Evolutionary conservation across 148 eudicot genomes (phyloP), one percentile per base, ranked within the genome.

Genomic region (Rhododendron ferrugineum): DNA sequence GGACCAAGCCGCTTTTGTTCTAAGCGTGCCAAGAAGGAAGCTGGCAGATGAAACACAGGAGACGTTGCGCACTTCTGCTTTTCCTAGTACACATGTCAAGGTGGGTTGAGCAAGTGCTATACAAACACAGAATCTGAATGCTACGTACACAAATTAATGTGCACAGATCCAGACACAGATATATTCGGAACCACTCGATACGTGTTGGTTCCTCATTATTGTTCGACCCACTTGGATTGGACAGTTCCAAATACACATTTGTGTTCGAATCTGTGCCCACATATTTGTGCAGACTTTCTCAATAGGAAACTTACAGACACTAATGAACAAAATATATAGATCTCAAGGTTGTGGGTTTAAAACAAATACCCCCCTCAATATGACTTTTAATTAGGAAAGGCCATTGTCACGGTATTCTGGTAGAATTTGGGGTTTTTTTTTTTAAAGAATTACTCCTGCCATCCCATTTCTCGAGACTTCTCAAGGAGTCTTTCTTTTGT

Each of bases 1-100:
- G 58, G 88, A 87, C 64, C 88, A 87, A 54, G 73, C 83, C 2
- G 88, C 86, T 26, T 73, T 87, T 52, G 78, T 87, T 62, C 83
- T 87, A 11, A 87, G 88, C 44, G 78, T 84, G 13, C 84, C 86
- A n/a, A 84, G 80, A 36, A 49, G 83, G 14, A 84, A 68, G 81
- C 83, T 74, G 7, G 44, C 44, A 8, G 86, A 87, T 84, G 84
- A 79, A 79, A 78, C 84, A 11, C 88, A 87, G 44, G 83, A 87
- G 36, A 84, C 84, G 1, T 66, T 78, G 3, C 83, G 86, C 1
- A 87, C 88, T 47, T 78, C 86, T 79, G 78, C 77, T 49, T 87
- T 87, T 72, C 88, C 88, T 11, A 80, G 83, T 15, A 52, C 83
- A 16, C 85, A 87, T 66, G 88, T 84, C 62, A 83, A 78, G 85